These are phyloP conservation scores for Fusarium austroafricanum DNA, from an alignment of 2,329 filamentous ascomycete species.

Conservation along the genomic window DNA sequence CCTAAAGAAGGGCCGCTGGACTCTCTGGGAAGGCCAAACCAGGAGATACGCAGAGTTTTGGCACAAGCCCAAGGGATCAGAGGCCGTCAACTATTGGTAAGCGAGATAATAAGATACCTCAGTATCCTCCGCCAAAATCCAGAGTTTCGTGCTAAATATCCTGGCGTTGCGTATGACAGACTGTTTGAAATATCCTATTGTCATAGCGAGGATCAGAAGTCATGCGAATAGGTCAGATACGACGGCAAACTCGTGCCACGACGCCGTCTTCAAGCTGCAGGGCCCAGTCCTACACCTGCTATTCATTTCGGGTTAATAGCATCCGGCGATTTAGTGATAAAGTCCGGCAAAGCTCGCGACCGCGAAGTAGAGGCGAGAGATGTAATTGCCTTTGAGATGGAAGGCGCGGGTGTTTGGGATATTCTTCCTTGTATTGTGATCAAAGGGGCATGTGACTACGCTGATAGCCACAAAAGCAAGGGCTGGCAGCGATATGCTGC, in stretches of 20 bases:
- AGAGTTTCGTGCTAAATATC: neutral
- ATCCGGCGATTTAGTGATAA: neutral
- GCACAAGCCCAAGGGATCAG: too few relatives aligned
- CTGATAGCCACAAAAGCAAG: too few relatives aligned
- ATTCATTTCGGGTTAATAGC: neutral
- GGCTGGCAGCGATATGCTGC: too few relatives aligned
- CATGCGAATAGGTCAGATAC: neutral
- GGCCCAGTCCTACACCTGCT: too few relatives aligned
- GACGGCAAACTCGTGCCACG: rapidly evolving
- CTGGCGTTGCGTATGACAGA: rapidly evolving
- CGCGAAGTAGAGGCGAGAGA: neutral
- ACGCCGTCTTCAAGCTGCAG: rapidly evolving
- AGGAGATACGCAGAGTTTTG: neutral
- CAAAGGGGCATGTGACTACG: too few relatives aligned
- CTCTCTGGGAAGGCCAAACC: neutral
- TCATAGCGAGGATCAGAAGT: neutral
- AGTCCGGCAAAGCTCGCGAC: slow-evolving; percentile 1
- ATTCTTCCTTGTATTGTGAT: too few relatives aligned
- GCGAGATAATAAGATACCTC: too few relatives aligned
- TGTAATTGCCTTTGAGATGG: too few relatives aligned
- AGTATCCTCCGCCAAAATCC: too few relatives aligned
- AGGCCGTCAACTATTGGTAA: too few relatives aligned
- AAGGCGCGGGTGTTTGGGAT: too few relatives aligned
- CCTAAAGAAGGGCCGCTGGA: neutral
- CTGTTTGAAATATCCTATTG: neutral